These are phyloP conservation scores for Quercus cerris DNA, from an alignment of 306 rosid genomes.

Conservation along the genomic window DNA sequence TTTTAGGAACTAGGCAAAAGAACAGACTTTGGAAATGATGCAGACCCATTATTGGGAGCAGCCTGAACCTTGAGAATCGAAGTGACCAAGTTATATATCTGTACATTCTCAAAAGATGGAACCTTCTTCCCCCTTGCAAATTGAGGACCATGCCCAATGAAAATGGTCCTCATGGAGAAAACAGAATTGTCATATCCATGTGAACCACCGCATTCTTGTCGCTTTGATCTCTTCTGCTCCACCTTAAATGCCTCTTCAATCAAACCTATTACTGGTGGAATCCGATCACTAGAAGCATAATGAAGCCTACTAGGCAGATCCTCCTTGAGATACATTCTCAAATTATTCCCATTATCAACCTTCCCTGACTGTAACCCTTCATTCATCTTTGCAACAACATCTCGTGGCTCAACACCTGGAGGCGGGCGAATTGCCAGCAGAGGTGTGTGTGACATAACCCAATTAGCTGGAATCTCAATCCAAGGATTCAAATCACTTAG, in stretches of 20 bases:
- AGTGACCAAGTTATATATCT: slow-evolving; percentile 89
- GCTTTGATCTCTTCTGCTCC: slow-evolving; percentile 55
- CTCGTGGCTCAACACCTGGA: slow-evolving; percentile 30
- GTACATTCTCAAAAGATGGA: slow-evolving; percentile 87
- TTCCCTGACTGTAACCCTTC: slow-evolving; percentile 75
- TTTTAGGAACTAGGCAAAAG: slow-evolving; percentile 53
- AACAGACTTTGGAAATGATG: slow-evolving; percentile 55
- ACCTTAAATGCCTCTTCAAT: slow-evolving; percentile 82
- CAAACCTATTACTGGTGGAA: slow-evolving; percentile 76
- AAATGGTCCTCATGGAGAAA: slow-evolving; percentile 93
- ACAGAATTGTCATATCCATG: slow-evolving; percentile 92
- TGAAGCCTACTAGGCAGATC: slow-evolving; percentile 87
- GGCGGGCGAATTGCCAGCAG: slow-evolving; percentile 75
- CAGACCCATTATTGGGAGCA: slow-evolving; percentile 86
- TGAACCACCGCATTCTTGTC: slow-evolving; percentile 84
- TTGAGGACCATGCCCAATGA: slow-evolving; percentile 91
- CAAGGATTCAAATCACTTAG: slow-evolving; percentile 74
- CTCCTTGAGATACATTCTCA: slow-evolving; percentile 78
- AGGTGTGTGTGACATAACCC: slow-evolving; percentile 70
- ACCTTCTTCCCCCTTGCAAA: slow-evolving; percentile 83
- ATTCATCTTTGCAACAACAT: slow-evolving; percentile 73
- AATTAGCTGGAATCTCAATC: slow-evolving; percentile 53
- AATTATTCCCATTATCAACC: slow-evolving; percentile 67
- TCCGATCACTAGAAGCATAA: slow-evolving; percentile 60
- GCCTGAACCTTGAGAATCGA: slow-evolving; percentile 73